Evolutionary conservation across 2,329 filamentous ascomycete species (phyloP).

Genomic region (Tolypocladium guangdongense): DNA sequence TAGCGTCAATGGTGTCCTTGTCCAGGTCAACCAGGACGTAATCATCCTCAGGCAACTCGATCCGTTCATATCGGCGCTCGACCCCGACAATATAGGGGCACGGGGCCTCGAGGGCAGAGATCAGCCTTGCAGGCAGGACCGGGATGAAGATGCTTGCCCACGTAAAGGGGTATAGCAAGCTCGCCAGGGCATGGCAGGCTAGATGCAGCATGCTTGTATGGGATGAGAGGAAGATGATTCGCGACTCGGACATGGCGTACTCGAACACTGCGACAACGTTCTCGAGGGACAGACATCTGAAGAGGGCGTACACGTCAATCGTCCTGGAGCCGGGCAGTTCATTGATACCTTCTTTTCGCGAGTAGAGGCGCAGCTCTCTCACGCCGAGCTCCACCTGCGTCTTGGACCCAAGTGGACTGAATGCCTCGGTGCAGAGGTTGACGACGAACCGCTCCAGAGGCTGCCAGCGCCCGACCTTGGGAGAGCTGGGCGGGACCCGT

Average conservation of each 20-base stretch:
- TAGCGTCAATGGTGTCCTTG: slow-evolving; percentile 79
- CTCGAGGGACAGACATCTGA: slow-evolving; percentile 77
- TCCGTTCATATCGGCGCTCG: slow-evolving; percentile 78
- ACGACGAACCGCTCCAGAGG: slow-evolving; percentile 93
- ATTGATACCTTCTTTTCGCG: slow-evolving; percentile 83
- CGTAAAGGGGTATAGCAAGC: slow-evolving; percentile 77
- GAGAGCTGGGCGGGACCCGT: slow-evolving; percentile 77
- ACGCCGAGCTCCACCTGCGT: slow-evolving; percentile 91
- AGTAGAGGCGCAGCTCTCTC: slow-evolving; percentile 81
- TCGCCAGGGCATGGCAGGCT: slow-evolving; percentile 76
- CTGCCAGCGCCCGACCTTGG: slow-evolving; percentile 88
- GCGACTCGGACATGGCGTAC: slow-evolving; percentile 83
- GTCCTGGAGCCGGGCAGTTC: slow-evolving; percentile 87
- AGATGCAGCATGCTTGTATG: slow-evolving; percentile 95
- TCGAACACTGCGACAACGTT: slow-evolving; percentile 92
- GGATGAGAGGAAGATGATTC: slow-evolving; percentile 91
- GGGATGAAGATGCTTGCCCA: slow-evolving; percentile 96
- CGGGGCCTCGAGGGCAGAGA: slow-evolving; percentile 86
- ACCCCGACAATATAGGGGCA: slow-evolving; percentile 97
- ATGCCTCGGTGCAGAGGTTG: slow-evolving; percentile 90
- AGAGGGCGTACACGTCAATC: slow-evolving; percentile 85
- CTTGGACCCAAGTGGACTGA: slow-evolving; percentile 83
- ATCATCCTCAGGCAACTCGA: slow-evolving; percentile 85
- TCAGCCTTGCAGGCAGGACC: slow-evolving; percentile 72
- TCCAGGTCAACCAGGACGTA: slow-evolving; percentile 93